Percentiles rank a stretch among this genome's conserved stretches.
These are phyloP conservation scores for Trametes hirsuta DNA, from an alignment of 1,284 basidiomycete species.

Conservation along the genomic window DNA sequence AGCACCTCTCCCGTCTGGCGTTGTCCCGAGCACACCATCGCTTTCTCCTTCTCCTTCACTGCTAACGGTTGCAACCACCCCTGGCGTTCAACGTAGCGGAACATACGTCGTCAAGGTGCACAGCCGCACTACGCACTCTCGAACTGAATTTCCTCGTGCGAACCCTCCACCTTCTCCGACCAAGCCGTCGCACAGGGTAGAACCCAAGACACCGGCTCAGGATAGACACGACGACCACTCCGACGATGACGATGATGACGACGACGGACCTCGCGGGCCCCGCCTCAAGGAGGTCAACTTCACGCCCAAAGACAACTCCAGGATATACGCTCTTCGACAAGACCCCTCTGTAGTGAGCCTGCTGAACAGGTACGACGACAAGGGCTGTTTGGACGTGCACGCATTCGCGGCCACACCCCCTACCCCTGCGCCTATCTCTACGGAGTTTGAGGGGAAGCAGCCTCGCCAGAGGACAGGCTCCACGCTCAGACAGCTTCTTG, in stretches of 20 bases:
- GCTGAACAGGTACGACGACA: constrained; percentile 70
- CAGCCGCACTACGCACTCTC: constrained; percentile 59
- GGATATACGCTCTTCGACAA: constrained; percentile 62
- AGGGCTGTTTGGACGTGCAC: constrained; percentile 60
- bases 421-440: constrained; percentile 36
- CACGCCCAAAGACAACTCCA: constrained; percentile 54
- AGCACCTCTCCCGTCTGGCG: constrained; percentile 69
- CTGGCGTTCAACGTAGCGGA: constrained; percentile 54
- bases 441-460: constrained; percentile 43
- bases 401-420: constrained; percentile 68
- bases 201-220: constrained; percentile 22
- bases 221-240: constrained; percentile 2
- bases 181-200: constrained; percentile 28
- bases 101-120: constrained; percentile 74
- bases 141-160: constrained; percentile 66
- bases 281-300: constrained; percentile 35
- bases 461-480: constrained; percentile 66
- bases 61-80: constrained; percentile 25
- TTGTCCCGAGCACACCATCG: constrained; percentile 49
- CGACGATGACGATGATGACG: constrained; percentile 13
- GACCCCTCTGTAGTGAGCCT: constrained; percentile 79
- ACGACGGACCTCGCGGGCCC: constrained; percentile 17
- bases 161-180: constrained; percentile 41
- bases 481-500: constrained; percentile 71
- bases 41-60: constrained; percentile 41